These are phyloP conservation scores for Neocallimastix lanati DNA, from an alignment of 192 early-diverging fungal genomes.

Conservation along the genomic window DNA sequence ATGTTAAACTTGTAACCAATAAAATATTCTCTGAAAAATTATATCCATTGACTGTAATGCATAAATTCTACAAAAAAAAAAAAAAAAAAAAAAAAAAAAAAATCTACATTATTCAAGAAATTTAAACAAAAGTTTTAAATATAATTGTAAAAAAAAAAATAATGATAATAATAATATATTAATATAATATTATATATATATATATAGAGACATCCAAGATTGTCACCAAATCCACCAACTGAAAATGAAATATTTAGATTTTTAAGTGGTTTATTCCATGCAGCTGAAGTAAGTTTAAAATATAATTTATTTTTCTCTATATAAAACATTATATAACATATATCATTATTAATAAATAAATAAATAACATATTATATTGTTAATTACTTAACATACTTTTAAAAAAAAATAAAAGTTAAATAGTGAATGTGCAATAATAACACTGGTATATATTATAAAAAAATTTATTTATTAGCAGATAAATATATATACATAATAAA, in stretches of 20 bases:
- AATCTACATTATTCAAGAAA: not conserved
- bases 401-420: conserved; percentile 14
- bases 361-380: no score
- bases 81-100: not conserved
- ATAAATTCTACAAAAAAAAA: not conserved
- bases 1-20: conserved; percentile 7
- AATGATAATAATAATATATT: not conserved
- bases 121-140: not conserved
- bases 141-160: not conserved
- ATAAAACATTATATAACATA: no score
- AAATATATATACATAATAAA: no score
- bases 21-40: conserved; percentile 33
- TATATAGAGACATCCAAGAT: conserved; percentile 26
- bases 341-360: no score
- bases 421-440: conserved; percentile 41
- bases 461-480: no score
- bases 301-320: no score
- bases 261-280: conserved; percentile 43
- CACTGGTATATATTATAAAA: conserved; percentile 14
- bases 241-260: conserved; percentile 40
- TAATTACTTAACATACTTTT: no score
- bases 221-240: conserved; percentile 10
- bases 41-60: conserved; percentile 21
- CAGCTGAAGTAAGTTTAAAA: conserved; percentile 15
- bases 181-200: not conserved